A percentile compares a stretch with the other conserved stretches of the same genome.
These are phyloP conservation scores for Pichia sporocuriosa DNA, from an alignment of 805 yeast species.

Conservation along the genomic window DNA sequence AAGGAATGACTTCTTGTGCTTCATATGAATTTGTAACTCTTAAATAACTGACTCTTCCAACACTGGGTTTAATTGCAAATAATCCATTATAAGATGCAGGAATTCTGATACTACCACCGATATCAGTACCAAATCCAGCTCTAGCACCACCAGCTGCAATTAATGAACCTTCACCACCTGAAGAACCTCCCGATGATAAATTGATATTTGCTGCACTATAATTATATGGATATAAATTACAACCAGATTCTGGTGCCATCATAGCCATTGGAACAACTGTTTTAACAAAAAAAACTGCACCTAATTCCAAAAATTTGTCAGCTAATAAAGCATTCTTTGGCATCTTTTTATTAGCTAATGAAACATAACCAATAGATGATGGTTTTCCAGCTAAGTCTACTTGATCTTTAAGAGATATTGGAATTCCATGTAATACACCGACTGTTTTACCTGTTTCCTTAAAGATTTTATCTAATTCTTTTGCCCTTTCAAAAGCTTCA, in stretches of 20 bases:
- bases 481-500: slow-evolving; percentile 52
- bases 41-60: slow-evolving; percentile 27
- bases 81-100: slow-evolving; percentile 56
- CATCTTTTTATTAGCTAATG: slow-evolving; percentile 20
- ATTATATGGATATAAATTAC: slow-evolving; percentile 44
- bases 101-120: slow-evolving; percentile 47
- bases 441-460: slow-evolving; percentile 39
- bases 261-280: slow-evolving; percentile 53
- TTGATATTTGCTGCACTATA: slow-evolving; percentile 44
- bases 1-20: slow-evolving; percentile 50
- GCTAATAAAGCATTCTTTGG: slow-evolving; percentile 35
- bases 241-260: slow-evolving; percentile 53
- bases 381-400: slow-evolving; percentile 41
- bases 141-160: slow-evolving; percentile 50
- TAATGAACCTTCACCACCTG: slow-evolving; percentile 61
- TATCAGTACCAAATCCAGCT: slow-evolving; percentile 57
- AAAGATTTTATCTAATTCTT: slow-evolving; percentile 45
- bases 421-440: slow-evolving; percentile 65
- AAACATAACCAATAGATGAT: slow-evolving; percentile 42
- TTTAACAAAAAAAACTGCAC: slow-evolving; percentile 50
- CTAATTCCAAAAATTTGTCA: slow-evolving; percentile 34
- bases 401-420: slow-evolving; percentile 40
- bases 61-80: slow-evolving; percentile 49
- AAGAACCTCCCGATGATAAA: slow-evolving; percentile 56
- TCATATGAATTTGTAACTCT: slow-evolving; percentile 35